phyloP scores from a whole-genome alignment of 306 rosid genomes.

The Dryas alaskensis region DNA sequence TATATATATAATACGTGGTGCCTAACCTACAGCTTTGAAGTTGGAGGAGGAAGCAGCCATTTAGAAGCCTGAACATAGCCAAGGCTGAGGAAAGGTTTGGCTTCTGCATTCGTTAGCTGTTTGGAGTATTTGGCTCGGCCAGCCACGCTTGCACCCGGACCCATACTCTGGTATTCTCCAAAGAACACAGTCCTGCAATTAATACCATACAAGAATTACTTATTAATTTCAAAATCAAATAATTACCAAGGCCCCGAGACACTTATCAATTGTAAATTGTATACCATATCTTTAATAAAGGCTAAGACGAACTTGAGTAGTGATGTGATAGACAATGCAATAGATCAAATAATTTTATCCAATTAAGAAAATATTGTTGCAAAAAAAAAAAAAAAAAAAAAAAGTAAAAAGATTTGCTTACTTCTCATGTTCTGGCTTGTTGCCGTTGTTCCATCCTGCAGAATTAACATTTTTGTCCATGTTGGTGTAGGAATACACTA shows the following conservation, averaged over 20 bases:
- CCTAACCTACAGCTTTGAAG: constrained; percentile 12
- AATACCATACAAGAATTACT: no score
- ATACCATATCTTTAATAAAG: no score
- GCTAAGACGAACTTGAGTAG: no score
- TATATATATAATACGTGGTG: neutral
- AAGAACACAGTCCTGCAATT: constrained; percentile 32
- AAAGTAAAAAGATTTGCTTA: neutral
- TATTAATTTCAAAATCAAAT: neutral
- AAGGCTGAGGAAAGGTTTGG: constrained; percentile 35
- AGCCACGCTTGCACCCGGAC: constrained; percentile 16
- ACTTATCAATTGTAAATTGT: no score
- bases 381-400: no score
- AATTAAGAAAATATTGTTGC: no score
- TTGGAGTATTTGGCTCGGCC: constrained; percentile 17
- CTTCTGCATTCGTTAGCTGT: constrained; percentile 21
- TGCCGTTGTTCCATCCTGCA: constrained; percentile 41
- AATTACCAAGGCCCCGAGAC: no score
- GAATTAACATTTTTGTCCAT: constrained; percentile 30
- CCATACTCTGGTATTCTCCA: constrained; percentile 42
- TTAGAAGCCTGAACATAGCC: constrained; percentile 39
- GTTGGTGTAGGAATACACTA: constrained; percentile 39
- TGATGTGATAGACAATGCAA: no score
- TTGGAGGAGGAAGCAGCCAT: constrained; percentile 65
- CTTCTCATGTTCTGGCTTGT: constrained; percentile 15
- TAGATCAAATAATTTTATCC: no score